Evolutionary conservation across 306 rosid genomes (phyloP).

Genomic region (Vigna angularis): DNA sequence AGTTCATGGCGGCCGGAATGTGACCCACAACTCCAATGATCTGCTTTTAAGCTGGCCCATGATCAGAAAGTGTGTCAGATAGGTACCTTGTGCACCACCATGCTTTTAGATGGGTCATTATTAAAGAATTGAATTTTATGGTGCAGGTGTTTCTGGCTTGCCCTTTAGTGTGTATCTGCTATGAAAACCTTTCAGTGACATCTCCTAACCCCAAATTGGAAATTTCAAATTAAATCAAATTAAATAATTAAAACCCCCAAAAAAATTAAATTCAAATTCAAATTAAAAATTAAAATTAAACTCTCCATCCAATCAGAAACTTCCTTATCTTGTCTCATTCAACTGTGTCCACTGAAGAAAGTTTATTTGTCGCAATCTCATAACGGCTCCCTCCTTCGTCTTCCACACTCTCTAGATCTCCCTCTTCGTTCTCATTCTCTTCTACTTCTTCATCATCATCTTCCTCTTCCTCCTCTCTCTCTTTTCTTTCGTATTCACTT

Average conservation of each 20-base stretch:
- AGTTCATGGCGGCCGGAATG: slow-evolving; percentile 53
- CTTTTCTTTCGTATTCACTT: slow-evolving; percentile 8
- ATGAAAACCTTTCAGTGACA: slow-evolving; percentile 44
- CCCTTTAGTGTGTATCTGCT: slow-evolving; percentile 35
- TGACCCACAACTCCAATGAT: slow-evolving; percentile 61
- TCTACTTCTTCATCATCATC: slow-evolving; percentile 42
- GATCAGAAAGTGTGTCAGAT: slow-evolving; percentile 48
- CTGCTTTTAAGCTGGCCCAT: slow-evolving; percentile 58
- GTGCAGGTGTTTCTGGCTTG: slow-evolving; percentile 39
- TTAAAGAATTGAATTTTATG: slow-evolving; percentile 45
- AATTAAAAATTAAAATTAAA: slow-evolving; percentile 6
- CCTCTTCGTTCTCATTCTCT: slow-evolving; percentile 65
- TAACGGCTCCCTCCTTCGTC: slow-evolving; percentile 46
- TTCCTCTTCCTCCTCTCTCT: slow-evolving; percentile 48
- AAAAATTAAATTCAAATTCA: background rate
- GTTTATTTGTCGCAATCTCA: slow-evolving; percentile 61
- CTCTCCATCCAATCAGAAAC: slow-evolving; percentile 43
- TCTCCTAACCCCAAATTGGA: slow-evolving; percentile 39
- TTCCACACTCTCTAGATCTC: slow-evolving; percentile 48
- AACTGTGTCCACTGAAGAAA: slow-evolving; percentile 61
- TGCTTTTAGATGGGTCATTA: slow-evolving; percentile 29
- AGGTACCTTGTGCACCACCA: slow-evolving; percentile 40
- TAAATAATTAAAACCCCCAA: slow-evolving; percentile 13
- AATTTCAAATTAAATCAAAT: slow-evolving; percentile 9
- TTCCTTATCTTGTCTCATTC: slow-evolving; percentile 65